Conservation (phyloP, 2,329 filamentous ascomycete genomes). For the Magnaporthiopsis incrustans region DNA sequence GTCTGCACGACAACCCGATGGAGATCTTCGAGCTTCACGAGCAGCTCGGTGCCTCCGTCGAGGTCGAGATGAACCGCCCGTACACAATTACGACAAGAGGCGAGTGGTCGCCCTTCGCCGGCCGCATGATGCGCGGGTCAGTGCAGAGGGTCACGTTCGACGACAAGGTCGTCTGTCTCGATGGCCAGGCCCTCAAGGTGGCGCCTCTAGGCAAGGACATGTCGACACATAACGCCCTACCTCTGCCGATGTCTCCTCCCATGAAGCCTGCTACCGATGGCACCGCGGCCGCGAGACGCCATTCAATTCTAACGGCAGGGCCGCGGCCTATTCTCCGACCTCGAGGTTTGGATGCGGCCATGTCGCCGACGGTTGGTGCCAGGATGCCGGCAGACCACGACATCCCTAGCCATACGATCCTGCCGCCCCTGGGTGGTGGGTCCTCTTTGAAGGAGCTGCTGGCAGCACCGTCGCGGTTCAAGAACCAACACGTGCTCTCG, state of each 20-base stretch:
- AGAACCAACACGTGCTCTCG: constrained; percentile 81
- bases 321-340: constrained; percentile 26
- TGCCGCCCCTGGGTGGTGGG: background rate
- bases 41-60: constrained; percentile 63
- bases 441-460: constrained; percentile 58
- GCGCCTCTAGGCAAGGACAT: constrained; percentile 62
- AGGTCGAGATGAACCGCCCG: constrained; percentile 67
- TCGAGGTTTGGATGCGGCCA: constrained; percentile 26
- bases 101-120: constrained; percentile 63
- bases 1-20: constrained; percentile 71
- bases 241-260: constrained; percentile 30
- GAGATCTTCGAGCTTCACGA: constrained; percentile 78
- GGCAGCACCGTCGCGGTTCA: constrained; percentile 71
- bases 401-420: background rate
- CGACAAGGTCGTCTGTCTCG: constrained; percentile 65
- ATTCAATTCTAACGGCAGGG: constrained; percentile 22
- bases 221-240: constrained; percentile 55
- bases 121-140: constrained; percentile 58
- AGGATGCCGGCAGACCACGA: background rate
- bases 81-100: constrained; percentile 44
- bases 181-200: constrained; percentile 53
- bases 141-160: constrained; percentile 72
- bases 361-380: constrained; percentile 28
- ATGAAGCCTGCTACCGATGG: constrained; percentile 43
- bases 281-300: constrained; percentile 18